Evolutionary conservation across 495 filamentous ascomycete genomes (phyloP).

Genomic region (Neurospora sp.): DNA sequence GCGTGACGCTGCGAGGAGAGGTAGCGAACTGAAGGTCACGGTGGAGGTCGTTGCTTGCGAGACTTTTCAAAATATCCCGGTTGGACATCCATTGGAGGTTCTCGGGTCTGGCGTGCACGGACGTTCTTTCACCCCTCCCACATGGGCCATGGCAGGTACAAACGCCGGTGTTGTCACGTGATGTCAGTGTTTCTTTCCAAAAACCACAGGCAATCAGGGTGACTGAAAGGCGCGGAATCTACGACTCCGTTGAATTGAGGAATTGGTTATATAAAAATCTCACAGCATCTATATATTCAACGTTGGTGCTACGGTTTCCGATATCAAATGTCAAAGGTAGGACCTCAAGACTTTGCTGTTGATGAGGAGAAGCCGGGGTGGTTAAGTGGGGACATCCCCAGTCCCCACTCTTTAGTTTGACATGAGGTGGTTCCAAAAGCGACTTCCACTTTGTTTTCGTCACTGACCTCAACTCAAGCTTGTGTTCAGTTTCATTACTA

Average conservation of each 20-base stretch:
- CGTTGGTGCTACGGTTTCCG: background rate
- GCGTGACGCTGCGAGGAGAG: slow-evolving; percentile 10
- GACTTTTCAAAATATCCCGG: slow-evolving; percentile 26
- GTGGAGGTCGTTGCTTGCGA: slow-evolving; percentile 26
- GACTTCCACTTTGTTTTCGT: background rate
- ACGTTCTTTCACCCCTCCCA: background rate
- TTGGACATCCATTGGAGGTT: slow-evolving; percentile 10
- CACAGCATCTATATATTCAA: background rate
- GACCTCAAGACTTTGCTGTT: background rate
- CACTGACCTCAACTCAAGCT: background rate
- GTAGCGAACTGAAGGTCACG: slow-evolving; percentile 10
- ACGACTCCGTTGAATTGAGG: background rate
- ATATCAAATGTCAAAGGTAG: background rate
- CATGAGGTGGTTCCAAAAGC: background rate
- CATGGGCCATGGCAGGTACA: background rate
- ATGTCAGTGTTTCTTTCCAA: background rate
- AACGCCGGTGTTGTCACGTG: background rate
- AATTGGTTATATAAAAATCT: background rate
- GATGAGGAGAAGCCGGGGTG: background rate
- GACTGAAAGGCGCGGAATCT: background rate
- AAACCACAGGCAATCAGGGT: background rate
- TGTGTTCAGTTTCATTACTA: background rate
- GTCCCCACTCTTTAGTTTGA: background rate
- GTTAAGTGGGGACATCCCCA: background rate
- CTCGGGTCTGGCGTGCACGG: slow-evolving; percentile 3